Conservation (phyloP, 352 stramenopile species). For the Thalassiosira exigua region DNA sequence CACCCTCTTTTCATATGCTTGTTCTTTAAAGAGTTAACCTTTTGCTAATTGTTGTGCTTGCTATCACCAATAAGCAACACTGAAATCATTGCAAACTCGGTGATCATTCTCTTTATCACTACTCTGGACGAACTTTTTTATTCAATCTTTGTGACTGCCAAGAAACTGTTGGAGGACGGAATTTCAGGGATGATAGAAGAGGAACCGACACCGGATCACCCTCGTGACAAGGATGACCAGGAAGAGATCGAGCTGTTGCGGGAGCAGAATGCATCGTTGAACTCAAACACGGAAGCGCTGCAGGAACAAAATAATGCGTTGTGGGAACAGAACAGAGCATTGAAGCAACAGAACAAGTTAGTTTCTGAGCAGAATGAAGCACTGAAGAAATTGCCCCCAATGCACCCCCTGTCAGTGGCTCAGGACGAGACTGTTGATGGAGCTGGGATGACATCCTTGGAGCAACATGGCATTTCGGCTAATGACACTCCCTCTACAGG, state of each 20-base stretch:
- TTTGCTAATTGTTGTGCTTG: no score
- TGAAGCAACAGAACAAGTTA: no score
- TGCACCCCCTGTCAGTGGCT: no score
- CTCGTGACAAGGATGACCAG: neutral
- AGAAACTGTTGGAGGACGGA: neutral
- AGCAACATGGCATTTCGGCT: neutral
- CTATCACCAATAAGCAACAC: no score
- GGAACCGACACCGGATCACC: neutral
- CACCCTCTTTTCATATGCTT: no score
- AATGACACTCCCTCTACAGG: neutral
- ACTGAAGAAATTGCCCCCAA: no score
- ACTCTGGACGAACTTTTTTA: constrained; percentile 41
- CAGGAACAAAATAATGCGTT: neutral
- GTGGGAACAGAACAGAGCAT: no score
- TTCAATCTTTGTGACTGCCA: neutral
- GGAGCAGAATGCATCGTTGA: neutral
- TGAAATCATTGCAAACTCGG: constrained; percentile 40
- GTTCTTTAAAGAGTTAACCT: no score
- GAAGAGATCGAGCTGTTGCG: neutral
- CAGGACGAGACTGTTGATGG: neutral
- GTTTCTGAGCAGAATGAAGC: no score
- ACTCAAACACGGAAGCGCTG: neutral
- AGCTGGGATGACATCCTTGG: neutral
- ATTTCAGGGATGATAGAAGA: neutral
- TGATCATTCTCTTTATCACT: constrained; percentile 39